Base-by-base conservation (phyloP, 495 filamentous ascomycete genomes). In the Trichoderma erinaceum region DNA sequence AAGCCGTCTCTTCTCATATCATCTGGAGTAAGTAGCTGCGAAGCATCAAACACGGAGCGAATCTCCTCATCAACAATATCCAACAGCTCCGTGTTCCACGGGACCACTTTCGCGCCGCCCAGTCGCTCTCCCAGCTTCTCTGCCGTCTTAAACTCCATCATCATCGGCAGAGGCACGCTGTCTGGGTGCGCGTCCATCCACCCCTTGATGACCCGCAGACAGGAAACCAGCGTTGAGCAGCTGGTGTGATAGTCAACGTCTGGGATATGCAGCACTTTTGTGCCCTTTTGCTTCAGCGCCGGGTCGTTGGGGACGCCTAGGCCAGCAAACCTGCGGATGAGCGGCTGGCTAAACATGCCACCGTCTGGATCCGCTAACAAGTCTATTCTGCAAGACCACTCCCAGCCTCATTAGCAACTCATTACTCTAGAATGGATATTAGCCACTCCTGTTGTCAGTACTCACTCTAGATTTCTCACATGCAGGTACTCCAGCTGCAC, bases 161-260 rank as follows among this genome's bases (percentile, higher is more conserved):
- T 73, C 52, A 76, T 72, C 16, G 73, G 71, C 64, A 76, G 72
- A 11, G 73, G 73, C 35, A 75, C 69, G 64, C 74, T 73, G 25
- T 64, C 66, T 4, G 64, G 70, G 50, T 76, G 73, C 2, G 69
- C 70, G 25, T 70, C 56, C 43, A 71, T 72, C 74, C 74, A 76
- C 4, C 23, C 64, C 65, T 72, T 73, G 11, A 76, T 67, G 25
- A 66, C 63, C 16, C 35, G 63, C 10, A 76, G 67, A 65, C 75
- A 75, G 25, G 68, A 67, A 64, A 74, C 63, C 35, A 76, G 69
- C 7, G 71, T 74, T 43, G 71, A 70, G 69, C 72, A 75, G 18
- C 56, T 69, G 10, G 69, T 67, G 67, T 70, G 70, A 21, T 73
- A 67, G 50, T 76, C 75, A 44, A 68, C 65, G 66, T 76, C 73